A percentile compares a stretch with the other conserved stretches of the same genome.
Conservation (phyloP, 1,139 yeast genomes). For the Pichia sp. region DNA sequence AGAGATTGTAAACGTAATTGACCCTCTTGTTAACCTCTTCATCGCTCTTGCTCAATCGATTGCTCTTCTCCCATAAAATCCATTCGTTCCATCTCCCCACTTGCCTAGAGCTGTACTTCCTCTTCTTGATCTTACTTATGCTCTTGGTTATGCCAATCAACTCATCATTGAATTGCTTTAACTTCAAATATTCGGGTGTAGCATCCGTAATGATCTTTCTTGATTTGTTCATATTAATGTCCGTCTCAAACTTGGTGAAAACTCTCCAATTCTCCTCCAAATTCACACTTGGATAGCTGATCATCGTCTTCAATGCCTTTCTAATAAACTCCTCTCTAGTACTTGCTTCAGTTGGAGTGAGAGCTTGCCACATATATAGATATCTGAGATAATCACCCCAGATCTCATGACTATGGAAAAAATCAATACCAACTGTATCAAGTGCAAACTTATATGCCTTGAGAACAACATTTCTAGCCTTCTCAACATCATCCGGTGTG, state of each 20-base stretch:
- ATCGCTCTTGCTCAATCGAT: conserved; percentile 32
- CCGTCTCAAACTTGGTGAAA: conserved; percentile 80
- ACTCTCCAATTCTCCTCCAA: conserved; percentile 72
- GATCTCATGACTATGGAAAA: conserved; percentile 52
- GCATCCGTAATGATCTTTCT: conserved; percentile 79
- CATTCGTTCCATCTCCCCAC: conserved; percentile 59
- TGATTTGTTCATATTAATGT: conserved; percentile 56
- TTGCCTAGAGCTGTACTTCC: conserved; percentile 32
- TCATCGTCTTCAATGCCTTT: conserved; percentile 62
- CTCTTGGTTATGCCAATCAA: conserved; percentile 32
- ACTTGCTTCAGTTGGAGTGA: conserved; percentile 81
- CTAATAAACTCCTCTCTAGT: conserved; percentile 74
- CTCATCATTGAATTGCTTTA: conserved; percentile 73
- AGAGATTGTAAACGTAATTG: conserved; percentile 68
- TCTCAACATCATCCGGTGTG: conserved; percentile 70
- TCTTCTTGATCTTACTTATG: conserved; percentile 28
- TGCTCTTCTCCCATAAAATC: conserved; percentile 70
- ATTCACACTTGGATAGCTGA: conserved; percentile 64
- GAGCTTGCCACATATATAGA: conserved; percentile 69
- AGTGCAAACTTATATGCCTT: conserved; percentile 85
- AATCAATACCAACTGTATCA: conserved; percentile 71
- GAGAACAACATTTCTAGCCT: conserved; percentile 66
- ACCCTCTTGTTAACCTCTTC: conserved; percentile 49
- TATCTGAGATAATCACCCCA: conserved; percentile 87
- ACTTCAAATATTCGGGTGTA: conserved; percentile 84